phyloP scores from a whole-genome alignment of 2,329 filamentous ascomycete species.

The Paracamarosporium sp. region DNA sequence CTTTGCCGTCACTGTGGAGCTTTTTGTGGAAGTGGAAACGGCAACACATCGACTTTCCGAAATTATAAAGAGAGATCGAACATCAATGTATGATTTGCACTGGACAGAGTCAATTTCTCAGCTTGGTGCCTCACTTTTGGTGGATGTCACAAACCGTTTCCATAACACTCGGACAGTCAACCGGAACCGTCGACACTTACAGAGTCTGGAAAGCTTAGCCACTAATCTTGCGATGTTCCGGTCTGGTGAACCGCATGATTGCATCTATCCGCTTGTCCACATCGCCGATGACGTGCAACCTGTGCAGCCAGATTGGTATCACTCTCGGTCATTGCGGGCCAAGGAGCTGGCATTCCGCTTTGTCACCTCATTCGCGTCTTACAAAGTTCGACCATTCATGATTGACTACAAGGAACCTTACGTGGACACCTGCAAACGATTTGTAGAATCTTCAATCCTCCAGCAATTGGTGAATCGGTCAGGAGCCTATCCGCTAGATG shows the following conservation, averaged over 20 bases:
- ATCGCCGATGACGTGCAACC: constrained; percentile 44
- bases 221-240: constrained; percentile 42
- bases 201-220: constrained; percentile 47
- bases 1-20: constrained; percentile 47
- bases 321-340: not conserved
- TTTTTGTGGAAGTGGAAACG: constrained; percentile 50
- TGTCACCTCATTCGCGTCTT: constrained; percentile 15
- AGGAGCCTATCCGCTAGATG: constrained; percentile 33
- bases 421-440: constrained; percentile 43
- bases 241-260: constrained; percentile 35
- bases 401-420: constrained; percentile 43
- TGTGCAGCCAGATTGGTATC: not conserved
- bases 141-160: constrained; percentile 44
- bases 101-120: constrained; percentile 46
- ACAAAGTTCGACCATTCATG: constrained; percentile 27
- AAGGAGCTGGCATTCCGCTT: constrained; percentile 11
- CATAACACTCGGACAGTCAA: not conserved
- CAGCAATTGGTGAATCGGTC: constrained; percentile 30
- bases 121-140: constrained; percentile 46
- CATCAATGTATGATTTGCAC: constrained; percentile 29
- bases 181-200: constrained; percentile 14
- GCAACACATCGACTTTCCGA: constrained; percentile 46
- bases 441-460: too few relatives aligned
- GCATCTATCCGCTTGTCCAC: constrained; percentile 43
- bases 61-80: constrained; percentile 40